Evolutionary conservation across 169 alveolate genomes (phyloP), one percentile per base, ranked within the genome.

Genomic region (Cryptosporidium muris): DNA sequence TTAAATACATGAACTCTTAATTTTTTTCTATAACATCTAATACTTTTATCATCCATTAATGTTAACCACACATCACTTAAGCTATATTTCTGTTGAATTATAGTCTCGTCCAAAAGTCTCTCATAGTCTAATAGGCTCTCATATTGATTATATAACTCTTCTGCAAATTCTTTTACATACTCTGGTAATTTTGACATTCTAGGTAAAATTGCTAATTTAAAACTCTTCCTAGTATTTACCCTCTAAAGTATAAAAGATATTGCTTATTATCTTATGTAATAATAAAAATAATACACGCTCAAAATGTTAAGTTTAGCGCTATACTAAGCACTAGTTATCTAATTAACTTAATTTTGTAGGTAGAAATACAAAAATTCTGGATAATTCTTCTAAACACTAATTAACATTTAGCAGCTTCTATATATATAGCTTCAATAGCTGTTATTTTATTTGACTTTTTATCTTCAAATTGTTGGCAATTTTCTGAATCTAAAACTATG

Each of bases 1-100:
- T 88, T 88, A 56, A 81, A 88, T 45, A 88, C 81, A 56, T 88
- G 91, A 7, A 88, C 81, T 40, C 91, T 47, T n/a, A 88, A 4
- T 51, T 74, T 74, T 49, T 74, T 74, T 42, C 85, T 56, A 62
- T 74, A 74, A 58, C 85, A 74, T 60, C 85, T 14, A 25, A 74
- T 74, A 58, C 85, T 74, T 52, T 74, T 74, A 43, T 74, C 85
- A 25, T 74, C 85, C 85, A 74, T 74, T 7, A 74, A 52, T 38
- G 67, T 74, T 36, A 74, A 52, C 85, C 85, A 74, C 34, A 74
- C 85, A 74, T 74, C 85, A 14, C 85, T 74, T 25, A 74, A 60
- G 49, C 85, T 25, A 48, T 74, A 74, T 60, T 68, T 74, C 40
- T 74, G 85, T 37, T 74, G 85, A 9, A 74, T 66, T 37, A 74